Conservation (phyloP, 2,329 filamentous ascomycete genomes). For the Camptophora hylomeconis region DNA sequence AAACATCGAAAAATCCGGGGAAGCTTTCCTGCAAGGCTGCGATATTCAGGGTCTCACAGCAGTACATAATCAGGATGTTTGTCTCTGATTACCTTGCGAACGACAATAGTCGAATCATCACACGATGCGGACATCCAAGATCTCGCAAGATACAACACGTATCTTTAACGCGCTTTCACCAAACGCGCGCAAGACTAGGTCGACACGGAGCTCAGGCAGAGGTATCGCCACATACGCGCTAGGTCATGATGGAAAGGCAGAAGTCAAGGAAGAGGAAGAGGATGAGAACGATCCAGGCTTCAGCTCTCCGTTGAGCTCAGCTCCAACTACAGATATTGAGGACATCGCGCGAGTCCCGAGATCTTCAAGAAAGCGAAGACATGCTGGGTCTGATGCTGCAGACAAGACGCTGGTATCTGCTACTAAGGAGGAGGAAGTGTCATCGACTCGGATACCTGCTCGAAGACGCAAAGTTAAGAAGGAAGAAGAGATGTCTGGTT, state of each 20-base stretch:
- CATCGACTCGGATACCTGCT: too few species aligned
- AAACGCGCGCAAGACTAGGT: conserved; percentile 26
- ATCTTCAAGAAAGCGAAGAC: conserved; percentile 33
- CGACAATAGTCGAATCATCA: background rate
- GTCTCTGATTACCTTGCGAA: too few species aligned
- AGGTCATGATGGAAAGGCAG: conserved; percentile 19
- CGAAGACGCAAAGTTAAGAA: conserved; percentile 19
- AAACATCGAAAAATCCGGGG: too few species aligned
- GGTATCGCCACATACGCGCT: conserved; percentile 32
- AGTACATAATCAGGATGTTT: too few species aligned
- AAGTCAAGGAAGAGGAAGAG: conserved; percentile 21
- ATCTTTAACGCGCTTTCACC: conserved; percentile 38
- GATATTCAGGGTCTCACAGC: too few species aligned
- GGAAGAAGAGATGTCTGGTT: conserved; percentile 6
- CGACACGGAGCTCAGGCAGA: conserved; percentile 31
- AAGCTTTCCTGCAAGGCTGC: too few species aligned
- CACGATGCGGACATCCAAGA: conserved; percentile 43
- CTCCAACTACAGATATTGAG: conserved; percentile 41
- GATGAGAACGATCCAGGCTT: conserved; percentile 18
- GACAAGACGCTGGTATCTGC: conserved; percentile 21
- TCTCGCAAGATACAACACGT: conserved; percentile 46
- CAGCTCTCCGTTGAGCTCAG: conserved; percentile 23
- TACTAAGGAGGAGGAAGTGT: conserved; percentile 7
- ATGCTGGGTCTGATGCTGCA: conserved; percentile 20
- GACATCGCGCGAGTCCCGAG: conserved; percentile 31